Conservation (phyloP, 2,329 filamentous ascomycete genomes). For the Fusarium sp. region DNA sequence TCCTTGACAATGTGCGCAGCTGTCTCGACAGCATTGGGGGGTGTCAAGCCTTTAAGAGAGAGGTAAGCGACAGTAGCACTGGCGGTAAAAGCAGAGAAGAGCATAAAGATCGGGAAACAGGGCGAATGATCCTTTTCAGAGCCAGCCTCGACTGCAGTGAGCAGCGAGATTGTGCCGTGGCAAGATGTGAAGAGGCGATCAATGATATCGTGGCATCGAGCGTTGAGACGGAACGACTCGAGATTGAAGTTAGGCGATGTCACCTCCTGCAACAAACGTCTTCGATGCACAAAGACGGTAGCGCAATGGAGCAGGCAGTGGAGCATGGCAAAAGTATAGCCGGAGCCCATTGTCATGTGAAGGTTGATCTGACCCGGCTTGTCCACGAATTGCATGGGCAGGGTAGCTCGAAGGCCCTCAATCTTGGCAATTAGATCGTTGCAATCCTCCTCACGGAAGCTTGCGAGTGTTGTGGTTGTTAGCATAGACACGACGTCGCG, state of each 20-base stretch:
- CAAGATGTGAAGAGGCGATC: constrained; percentile 69
- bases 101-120: constrained; percentile 73
- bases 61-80: constrained; percentile 71
- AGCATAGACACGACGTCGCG: constrained; percentile 71
- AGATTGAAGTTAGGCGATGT: constrained; percentile 63
- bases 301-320: constrained; percentile 71
- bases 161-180: constrained; percentile 67
- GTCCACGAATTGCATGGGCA: constrained; percentile 70
- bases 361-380: constrained; percentile 70
- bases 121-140: constrained; percentile 68
- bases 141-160: constrained; percentile 66
- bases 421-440: constrained; percentile 64
- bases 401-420: constrained; percentile 63
- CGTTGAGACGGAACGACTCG: constrained; percentile 64
- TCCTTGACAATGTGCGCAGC: constrained; percentile 68
- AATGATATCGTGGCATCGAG: constrained; percentile 64
- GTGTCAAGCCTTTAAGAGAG: constrained; percentile 70
- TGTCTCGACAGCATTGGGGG: constrained; percentile 66
- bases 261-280: constrained; percentile 68
- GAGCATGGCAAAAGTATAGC: constrained; percentile 71
- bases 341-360: constrained; percentile 73
- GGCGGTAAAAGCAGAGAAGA: constrained; percentile 71
- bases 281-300: constrained; percentile 70
- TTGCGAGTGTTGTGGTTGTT: constrained; percentile 62
- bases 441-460: constrained; percentile 66